Conservation (phyloP, 495 filamentous ascomycete species). For the Aspergillus steynii region DNA sequence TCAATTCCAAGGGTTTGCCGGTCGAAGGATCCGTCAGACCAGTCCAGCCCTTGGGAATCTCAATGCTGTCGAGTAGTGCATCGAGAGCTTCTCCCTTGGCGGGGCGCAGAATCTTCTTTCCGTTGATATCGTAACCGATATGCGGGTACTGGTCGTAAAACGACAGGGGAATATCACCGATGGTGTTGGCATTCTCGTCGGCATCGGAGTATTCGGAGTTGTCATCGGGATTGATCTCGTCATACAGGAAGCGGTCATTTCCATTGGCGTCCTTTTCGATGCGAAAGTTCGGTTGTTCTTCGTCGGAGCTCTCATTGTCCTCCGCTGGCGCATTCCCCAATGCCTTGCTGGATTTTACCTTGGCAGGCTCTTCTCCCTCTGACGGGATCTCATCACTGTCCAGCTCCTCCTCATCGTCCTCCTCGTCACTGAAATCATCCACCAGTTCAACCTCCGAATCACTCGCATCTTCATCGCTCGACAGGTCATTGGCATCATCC, state of each 20-base stretch:
- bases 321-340: slow-evolving; percentile 19
- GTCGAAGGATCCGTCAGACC: slow-evolving; percentile 91
- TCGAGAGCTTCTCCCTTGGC: slow-evolving; percentile 93
- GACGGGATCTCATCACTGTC: slow-evolving; percentile 56
- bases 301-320: slow-evolving; percentile 23
- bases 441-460: slow-evolving; percentile 48
- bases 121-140: slow-evolving; percentile 98
- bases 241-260: slow-evolving; percentile 73
- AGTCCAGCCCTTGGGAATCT: slow-evolving; percentile 98
- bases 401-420: slow-evolving; percentile 44
- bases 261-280: slow-evolving; percentile 69
- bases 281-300: slow-evolving; percentile 42
- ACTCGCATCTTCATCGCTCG: slow-evolving; percentile 43
- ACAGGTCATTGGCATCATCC: slow-evolving; percentile 54
- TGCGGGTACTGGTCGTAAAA: slow-evolving; percentile 98
- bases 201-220: slow-evolving; percentile 92
- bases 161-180: slow-evolving; percentile 88
- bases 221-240: slow-evolving; percentile 92
- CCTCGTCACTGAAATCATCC: slow-evolving; percentile 47
- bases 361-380: slow-evolving; percentile 34
- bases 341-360: slow-evolving; percentile 23
- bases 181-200: slow-evolving; percentile 78
- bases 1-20: slow-evolving; percentile 86
- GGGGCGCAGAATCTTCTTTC: slow-evolving; percentile 94
- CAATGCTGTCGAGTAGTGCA: slow-evolving; percentile 91